Evolutionary conservation across 78 protist genomes (phyloP).

Genomic region (Chrysochromulina parva): DNA sequence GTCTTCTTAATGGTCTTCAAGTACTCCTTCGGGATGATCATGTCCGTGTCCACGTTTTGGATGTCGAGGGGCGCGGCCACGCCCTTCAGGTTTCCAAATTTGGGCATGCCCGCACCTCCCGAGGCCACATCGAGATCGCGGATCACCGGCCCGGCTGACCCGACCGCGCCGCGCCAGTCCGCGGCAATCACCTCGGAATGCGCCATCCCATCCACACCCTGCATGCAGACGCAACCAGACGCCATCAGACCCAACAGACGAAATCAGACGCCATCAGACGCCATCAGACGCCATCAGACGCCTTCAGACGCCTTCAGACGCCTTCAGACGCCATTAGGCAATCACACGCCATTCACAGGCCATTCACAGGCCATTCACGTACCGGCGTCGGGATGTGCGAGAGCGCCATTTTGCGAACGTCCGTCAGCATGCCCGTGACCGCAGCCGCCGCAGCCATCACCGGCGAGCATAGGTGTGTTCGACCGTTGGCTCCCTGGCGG

Average conservation of each 20-base stretch:
- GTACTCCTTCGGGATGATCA: conserved; percentile 69
- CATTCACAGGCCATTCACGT: no score
- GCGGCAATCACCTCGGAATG: no score
- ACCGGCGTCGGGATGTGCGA: background rate
- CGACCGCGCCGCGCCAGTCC: background rate
- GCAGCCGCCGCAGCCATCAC: conserved; percentile 57
- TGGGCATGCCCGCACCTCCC: conserved; percentile 23
- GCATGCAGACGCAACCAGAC: no score
- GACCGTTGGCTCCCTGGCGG: conserved; percentile 55
- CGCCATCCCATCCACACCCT: no score
- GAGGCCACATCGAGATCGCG: background rate
- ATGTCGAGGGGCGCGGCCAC: conserved; percentile 49
- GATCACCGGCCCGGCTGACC: background rate
- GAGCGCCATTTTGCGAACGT: conserved; percentile 41
- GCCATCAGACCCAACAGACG: no score
- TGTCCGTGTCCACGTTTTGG: conserved; percentile 67
- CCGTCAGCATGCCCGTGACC: conserved; percentile 46
- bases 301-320: no score
- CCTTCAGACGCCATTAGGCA: no score
- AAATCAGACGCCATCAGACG: no score
- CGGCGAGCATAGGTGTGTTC: conserved; percentile 59
- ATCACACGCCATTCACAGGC: no score
- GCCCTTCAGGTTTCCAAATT: background rate
- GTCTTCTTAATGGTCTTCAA: conserved; percentile 66
- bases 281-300: no score